Conservation (phyloP, 2,329 filamentous ascomycete genomes). For the Xylariaceae sp. region DNA sequence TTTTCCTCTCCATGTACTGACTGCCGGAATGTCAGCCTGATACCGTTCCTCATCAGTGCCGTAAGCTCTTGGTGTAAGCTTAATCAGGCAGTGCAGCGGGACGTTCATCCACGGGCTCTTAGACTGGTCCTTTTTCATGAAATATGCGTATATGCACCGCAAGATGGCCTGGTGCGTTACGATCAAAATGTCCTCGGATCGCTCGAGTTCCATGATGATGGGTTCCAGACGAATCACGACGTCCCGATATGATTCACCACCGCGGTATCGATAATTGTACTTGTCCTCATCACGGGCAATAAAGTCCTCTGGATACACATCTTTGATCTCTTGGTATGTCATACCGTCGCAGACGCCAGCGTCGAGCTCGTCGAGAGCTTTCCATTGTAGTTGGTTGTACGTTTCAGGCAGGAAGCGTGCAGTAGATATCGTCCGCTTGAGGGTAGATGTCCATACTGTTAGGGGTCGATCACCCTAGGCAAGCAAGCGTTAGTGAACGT, state of each 20-base stretch:
- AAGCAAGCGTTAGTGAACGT: slow-evolving; percentile 9
- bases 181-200: slow-evolving; percentile 94
- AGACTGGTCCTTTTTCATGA: slow-evolving; percentile 94
- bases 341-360: slow-evolving; percentile 94
- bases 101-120: slow-evolving; percentile 98
- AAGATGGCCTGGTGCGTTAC: slow-evolving; percentile 97
- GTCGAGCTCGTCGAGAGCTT: slow-evolving; percentile 95
- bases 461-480: slow-evolving; percentile 54
- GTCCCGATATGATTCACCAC: slow-evolving; percentile 91
- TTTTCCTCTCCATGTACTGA: slow-evolving; percentile 94
- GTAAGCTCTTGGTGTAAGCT: slow-evolving; percentile 91
- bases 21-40: slow-evolving; percentile 87
- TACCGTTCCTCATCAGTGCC: slow-evolving; percentile 85
- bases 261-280: slow-evolving; percentile 98
- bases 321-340: slow-evolving; percentile 92
- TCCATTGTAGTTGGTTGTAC: slow-evolving; percentile 97
- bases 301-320: slow-evolving; percentile 91
- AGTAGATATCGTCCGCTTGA: slow-evolving; percentile 85
- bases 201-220: slow-evolving; percentile 98
- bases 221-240: slow-evolving; percentile 96
- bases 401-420: slow-evolving; percentile 73
- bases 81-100: slow-evolving; percentile 92
- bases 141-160: slow-evolving; percentile 97
- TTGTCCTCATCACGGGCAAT: slow-evolving; percentile 94
- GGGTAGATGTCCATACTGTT: slow-evolving; percentile 59